Evolutionary conservation across 2,329 filamentous ascomycete genomes (phyloP), one percentile per base, ranked within the genome.

Genomic region (Ophiostoma triangulosporum): DNA sequence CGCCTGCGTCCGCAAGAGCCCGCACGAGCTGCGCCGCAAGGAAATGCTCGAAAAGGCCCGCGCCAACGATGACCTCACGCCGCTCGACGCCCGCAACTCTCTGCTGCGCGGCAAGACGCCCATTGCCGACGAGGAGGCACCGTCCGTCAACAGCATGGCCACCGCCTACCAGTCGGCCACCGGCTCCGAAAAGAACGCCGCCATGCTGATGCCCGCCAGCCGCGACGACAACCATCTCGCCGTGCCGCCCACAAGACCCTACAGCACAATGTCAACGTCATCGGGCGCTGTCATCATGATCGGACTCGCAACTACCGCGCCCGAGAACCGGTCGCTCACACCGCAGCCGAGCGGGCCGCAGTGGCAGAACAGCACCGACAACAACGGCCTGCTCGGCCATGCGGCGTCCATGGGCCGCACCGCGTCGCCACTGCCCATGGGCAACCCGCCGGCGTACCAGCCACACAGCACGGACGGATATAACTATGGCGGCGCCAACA

Each of bases 1-100:
- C 61, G 77, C 82, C 51, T 89, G 83, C 69, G 82, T 81, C 76
- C 86, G 85, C 65, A 80, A 89, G 70, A 97, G 97, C 71, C 90
- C 91, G 4, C 91, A 97, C 68, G 82, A 86, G 59, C 84, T 84
- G 75, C 83, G 83, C 63, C 83, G 88, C 69, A 95, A 94, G 78
- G 87, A 91, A 70, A 81, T 88, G 43, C 46, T 31, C 67, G 86
- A 90, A 69, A 88, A 91, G 73, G 69, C 80, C 58, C 83, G 84
- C 59, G 86, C 93, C 61, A 71, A 85, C 56, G 89, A 95, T 67
- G 82, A 81, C 56, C 80, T 96, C 50, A 96, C 89, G 1, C 86
- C 89, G 5, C 78, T 95, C 36, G 87, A 94, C 63, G 86, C 88
- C 1, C 85, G 87, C 64, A 91, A 91, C 73, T 90, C 86, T 12